phyloP scores from a whole-genome alignment of 257 asterid genomes.

The Capsicum baccatum region DNA sequence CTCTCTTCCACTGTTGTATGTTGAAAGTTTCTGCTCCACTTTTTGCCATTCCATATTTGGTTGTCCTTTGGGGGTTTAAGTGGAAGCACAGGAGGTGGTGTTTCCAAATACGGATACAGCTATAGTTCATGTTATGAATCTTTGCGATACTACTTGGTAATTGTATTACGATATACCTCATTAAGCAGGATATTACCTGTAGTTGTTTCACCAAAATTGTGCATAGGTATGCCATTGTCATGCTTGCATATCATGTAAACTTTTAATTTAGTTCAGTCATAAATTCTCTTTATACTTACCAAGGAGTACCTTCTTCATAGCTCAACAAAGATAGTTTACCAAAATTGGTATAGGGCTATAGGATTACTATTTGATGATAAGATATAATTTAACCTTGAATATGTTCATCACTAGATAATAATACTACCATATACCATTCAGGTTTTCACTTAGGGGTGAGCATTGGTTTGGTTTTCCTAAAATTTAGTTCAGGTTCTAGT shows the following conservation, averaged over 20 bases:
- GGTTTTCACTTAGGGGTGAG: too few relatives aligned
- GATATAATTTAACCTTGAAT: neutral
- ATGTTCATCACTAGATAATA: neutral
- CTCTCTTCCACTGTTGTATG: neutral
- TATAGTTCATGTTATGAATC: neutral
- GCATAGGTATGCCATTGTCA: neutral
- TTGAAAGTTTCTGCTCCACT: neutral
- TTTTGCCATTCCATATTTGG: neutral
- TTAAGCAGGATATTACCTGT: neutral
- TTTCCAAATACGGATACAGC: neutral
- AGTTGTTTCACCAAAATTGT: neutral
- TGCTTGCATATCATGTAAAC: neutral
- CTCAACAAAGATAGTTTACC: neutral
- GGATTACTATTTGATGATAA: too few relatives aligned
- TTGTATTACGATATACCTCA: neutral
- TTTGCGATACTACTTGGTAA: neutral
- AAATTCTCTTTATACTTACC: neutral
- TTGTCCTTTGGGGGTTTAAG: neutral
- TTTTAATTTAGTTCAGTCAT: neutral
- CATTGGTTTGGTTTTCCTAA: too few relatives aligned
- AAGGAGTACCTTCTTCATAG: slow-evolving; percentile 1
- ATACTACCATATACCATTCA: neutral
- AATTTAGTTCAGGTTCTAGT: too few relatives aligned
- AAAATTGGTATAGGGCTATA: neutral
- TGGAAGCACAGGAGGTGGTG: neutral